Evolutionary conservation across 768 basidiomycete species (phyloP).

Genomic region (Lactifluus subvellereus): DNA sequence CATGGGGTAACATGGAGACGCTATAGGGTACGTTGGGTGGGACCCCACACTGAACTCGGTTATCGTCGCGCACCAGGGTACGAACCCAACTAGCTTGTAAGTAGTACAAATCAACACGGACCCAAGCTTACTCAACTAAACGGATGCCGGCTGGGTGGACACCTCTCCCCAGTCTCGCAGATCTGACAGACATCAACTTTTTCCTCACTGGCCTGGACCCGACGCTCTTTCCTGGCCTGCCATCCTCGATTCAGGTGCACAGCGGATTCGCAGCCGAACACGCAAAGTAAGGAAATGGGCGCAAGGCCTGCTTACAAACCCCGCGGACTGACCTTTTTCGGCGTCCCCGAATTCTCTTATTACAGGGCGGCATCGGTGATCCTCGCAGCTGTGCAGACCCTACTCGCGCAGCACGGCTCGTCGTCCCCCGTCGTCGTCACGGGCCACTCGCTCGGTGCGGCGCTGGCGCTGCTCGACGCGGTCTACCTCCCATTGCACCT

Average conservation of each 20-base stretch:
- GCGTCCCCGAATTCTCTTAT: too few relatives aligned
- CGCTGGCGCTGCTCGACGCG: constrained; percentile 30
- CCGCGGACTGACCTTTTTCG: neutral
- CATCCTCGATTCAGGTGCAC: constrained; percentile 41
- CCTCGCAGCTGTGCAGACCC: constrained; percentile 38
- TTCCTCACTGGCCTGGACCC: constrained; percentile 36
- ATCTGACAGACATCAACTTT: constrained; percentile 45
- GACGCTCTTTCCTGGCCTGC: constrained; percentile 51
- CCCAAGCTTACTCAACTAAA: neutral
- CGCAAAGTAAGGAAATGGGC: constrained; percentile 26
- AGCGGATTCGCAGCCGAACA: constrained; percentile 51
- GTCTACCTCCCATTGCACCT: constrained; percentile 28
- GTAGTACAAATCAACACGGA: constrained; percentile 6
- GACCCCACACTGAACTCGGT: constrained; percentile 46
- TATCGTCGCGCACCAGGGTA: constrained; percentile 59
- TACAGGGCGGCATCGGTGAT: constrained; percentile 39
- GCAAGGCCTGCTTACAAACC: neutral
- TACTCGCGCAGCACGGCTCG: constrained; percentile 37
- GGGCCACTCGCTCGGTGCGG: constrained; percentile 24
- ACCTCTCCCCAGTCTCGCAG: neutral
- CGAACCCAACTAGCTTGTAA: constrained; percentile 51
- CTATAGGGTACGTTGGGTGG: constrained; percentile 47
- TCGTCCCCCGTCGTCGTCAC: constrained; percentile 40
- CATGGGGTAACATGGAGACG: constrained; percentile 34
- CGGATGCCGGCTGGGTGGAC: neutral